Conservation (phyloP, 108 stramenopile genomes). For the Nitzschia inconspicua region DNA sequence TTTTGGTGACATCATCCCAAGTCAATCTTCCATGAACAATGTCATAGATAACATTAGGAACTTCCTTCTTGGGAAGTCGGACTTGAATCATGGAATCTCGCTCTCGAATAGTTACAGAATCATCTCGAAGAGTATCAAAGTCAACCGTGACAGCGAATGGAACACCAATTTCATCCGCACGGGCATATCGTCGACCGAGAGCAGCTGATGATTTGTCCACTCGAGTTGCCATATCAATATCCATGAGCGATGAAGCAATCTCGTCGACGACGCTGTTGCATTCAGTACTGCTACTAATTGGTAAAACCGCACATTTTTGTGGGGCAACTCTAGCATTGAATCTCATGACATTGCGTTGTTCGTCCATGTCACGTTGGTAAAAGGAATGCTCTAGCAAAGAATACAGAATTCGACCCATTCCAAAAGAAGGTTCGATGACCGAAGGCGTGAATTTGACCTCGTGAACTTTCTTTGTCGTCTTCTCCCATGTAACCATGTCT, state of each 20-base stretch:
- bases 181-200: slow-evolving; percentile 91
- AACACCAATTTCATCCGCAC: slow-evolving; percentile 98
- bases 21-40: slow-evolving; percentile 72
- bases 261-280: slow-evolving; percentile 82
- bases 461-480: slow-evolving; percentile 84
- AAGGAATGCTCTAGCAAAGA: slow-evolving; percentile 98
- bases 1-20: slow-evolving; percentile 70
- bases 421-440: slow-evolving; percentile 99
- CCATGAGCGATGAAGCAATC: slow-evolving; percentile 79
- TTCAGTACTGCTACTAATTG: slow-evolving; percentile 81
- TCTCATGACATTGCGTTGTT: slow-evolving; percentile 93
- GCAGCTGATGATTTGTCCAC: slow-evolving; percentile 91
- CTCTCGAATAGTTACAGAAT: slow-evolving; percentile 96
- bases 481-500: slow-evolving; percentile 90
- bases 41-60: slow-evolving; percentile 64
- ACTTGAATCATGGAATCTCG: slow-evolving; percentile 96
- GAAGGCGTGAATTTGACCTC: slow-evolving; percentile 97
- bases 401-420: slow-evolving; percentile 98
- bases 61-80: slow-evolving; percentile 76
- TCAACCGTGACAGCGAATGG: slow-evolving; percentile 99
- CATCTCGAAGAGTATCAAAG: slow-evolving; percentile 87
- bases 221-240: slow-evolving; percentile 79
- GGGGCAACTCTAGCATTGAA: slow-evolving; percentile 98
- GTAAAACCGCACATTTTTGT: slow-evolving; percentile 95
- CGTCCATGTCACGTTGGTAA: slow-evolving; percentile 90